phyloP scores from a whole-genome alignment of 2,329 filamentous ascomycete species.

The Hymenoscyphus fraxineus region DNA sequence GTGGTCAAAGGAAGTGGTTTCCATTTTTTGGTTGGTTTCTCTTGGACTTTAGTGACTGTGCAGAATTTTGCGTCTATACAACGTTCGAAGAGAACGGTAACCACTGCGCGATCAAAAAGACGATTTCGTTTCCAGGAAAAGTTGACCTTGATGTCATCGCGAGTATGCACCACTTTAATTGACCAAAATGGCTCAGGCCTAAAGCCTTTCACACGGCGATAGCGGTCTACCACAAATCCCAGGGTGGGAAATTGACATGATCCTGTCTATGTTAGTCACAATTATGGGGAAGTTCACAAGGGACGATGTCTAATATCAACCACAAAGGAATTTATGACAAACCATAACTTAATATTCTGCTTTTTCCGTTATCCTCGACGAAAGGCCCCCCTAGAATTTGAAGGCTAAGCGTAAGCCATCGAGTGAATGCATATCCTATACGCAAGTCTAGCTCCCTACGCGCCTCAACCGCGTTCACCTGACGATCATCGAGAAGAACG shows the following conservation, averaged over 20 bases:
- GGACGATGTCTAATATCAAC: too few species aligned
- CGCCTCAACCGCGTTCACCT: constrained; percentile 82
- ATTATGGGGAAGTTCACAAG: background rate
- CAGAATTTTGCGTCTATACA: constrained; percentile 75
- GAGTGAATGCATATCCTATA: constrained; percentile 88
- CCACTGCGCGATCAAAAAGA: constrained; percentile 82
- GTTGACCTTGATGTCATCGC: constrained; percentile 72
- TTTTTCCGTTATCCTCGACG: constrained; percentile 39
- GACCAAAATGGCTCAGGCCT: constrained; percentile 89
- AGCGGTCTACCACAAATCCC: constrained; percentile 94
- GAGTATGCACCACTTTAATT: constrained; percentile 77
- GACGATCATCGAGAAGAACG: constrained; percentile 73
- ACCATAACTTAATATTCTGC: constrained; percentile 73
- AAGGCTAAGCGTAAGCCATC: constrained; percentile 79
- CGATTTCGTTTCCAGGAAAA: constrained; percentile 81
- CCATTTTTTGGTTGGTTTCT: constrained; percentile 91
- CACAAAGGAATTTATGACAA: constrained; percentile 28
- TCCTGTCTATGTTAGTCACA: constrained; percentile 36
- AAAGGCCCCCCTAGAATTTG: constrained; percentile 66
- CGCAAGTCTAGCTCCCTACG: constrained; percentile 90
- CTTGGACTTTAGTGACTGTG: constrained; percentile 78
- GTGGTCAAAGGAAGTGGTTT: constrained; percentile 91
- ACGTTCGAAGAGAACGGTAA: constrained; percentile 78
- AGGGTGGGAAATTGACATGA: constrained; percentile 97
- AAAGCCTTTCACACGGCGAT: constrained; percentile 91